Evolutionary conservation across 306 rosid species (phyloP).

Genomic region (Prunus persica): DNA sequence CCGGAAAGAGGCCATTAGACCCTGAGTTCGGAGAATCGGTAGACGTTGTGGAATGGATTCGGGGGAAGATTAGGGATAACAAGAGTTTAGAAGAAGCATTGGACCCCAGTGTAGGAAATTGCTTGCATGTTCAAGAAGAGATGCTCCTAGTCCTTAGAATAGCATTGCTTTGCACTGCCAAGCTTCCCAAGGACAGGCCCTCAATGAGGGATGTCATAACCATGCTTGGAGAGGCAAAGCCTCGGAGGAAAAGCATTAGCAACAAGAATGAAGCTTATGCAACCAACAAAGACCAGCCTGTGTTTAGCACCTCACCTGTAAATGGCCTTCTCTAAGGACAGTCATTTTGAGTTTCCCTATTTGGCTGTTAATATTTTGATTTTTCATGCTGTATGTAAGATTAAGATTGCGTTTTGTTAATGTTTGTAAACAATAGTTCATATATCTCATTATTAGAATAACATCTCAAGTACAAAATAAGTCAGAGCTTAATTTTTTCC

Average conservation of each 20-base stretch:
- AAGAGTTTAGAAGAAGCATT: conserved; percentile 68
- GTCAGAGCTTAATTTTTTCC: background rate
- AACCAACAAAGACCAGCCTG: conserved; percentile 54
- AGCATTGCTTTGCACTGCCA: conserved; percentile 87
- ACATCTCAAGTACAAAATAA: background rate
- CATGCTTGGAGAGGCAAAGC: conserved; percentile 97
- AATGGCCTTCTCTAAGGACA: conserved; percentile 57
- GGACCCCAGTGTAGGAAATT: conserved; percentile 74
- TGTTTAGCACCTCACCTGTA: conserved; percentile 57
- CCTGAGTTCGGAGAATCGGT: conserved; percentile 70
- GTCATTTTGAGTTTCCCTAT: conserved; percentile 7
- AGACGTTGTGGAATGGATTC: conserved; percentile 88
- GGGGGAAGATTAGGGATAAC: conserved; percentile 60
- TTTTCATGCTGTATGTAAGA: conserved; percentile 39
- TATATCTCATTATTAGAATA: conserved; percentile 10
- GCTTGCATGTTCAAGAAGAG: conserved; percentile 80
- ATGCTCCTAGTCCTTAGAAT: conserved; percentile 88
- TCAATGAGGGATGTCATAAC: conserved; percentile 91
- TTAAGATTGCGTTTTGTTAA: conserved; percentile 28
- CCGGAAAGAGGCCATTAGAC: conserved; percentile 76
- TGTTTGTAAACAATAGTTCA: conserved; percentile 40
- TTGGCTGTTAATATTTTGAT: conserved; percentile 13
- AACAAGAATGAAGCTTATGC: conserved; percentile 33
- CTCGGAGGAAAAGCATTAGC: conserved; percentile 79
- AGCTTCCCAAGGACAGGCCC: conserved; percentile 86